Evolutionary conservation across 768 basidiomycete species (phyloP), one percentile per base, ranked within the genome.

Genomic region (Omphalotus guepiniiformis): DNA sequence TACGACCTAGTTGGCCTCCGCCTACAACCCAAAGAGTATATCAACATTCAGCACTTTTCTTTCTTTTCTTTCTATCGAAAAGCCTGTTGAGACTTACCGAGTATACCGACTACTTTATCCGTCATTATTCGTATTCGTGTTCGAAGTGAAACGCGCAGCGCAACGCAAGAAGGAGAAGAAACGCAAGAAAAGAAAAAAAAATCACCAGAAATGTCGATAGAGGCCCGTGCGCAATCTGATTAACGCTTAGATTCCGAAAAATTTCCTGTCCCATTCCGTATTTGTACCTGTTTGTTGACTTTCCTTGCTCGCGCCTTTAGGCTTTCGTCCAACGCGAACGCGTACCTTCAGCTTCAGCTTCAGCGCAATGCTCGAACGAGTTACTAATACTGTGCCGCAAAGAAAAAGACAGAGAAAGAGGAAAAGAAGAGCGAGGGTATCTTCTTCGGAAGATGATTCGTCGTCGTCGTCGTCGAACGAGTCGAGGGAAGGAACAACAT

Each of bases 1-100:
- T 99, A 19, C 95, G 91, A 21, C 95, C 95, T 21, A 99, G 81
- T 67, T 98, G 95, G 53, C 95, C 94, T 29, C 96, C 96, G 53
- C 95, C 95, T 94, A 54, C 41, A 30, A 38, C 32, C 39, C 23
- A n/a, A 12, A 42, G 12, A 3, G 18, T 12, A 32, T 22, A 22
- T 44, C 19, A 30, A 21, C 21, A 44, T 23, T 18, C 3, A 15
- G 7, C 19, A 6, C 6, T 11, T 22, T 3, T 12, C n/a, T n/a
- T n/a, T n/a, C n/a, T n/a, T n/a, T n/a, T n/a, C n/a, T 11, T 27
- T 71, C 53, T 62, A n/a, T n/a, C n/a, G n/a, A n/a, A n/a, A 21
- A 18, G 30, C 30, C 25, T 12, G 32, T 11, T 27, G 71, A 53
- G 61, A 77, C 76, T 53, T 63, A 78, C 77, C 76, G 42, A 79